phyloP scores from a whole-genome alignment of 495 filamentous ascomycete species.

The Aspergillus heteromorphus region DNA sequence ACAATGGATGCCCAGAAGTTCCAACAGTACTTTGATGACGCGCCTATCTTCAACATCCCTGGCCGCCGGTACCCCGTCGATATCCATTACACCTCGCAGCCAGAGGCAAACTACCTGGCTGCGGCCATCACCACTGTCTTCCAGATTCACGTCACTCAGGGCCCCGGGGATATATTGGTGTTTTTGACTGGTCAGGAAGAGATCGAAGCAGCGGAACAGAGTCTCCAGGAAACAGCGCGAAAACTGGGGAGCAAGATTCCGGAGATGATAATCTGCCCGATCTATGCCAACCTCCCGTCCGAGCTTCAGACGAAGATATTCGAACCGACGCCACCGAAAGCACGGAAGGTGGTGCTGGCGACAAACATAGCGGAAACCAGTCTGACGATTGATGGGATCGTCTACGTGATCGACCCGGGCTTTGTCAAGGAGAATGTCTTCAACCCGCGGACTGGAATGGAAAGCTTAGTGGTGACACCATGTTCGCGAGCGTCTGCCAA shows the following conservation, averaged over 20 bases:
- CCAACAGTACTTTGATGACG: slow-evolving; percentile 85
- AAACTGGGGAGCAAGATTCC: slow-evolving; percentile 79
- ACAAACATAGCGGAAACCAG: slow-evolving; percentile 90
- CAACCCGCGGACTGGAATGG: slow-evolving; percentile 88
- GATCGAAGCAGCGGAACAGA: slow-evolving; percentile 78
- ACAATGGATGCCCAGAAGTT: slow-evolving; percentile 96
- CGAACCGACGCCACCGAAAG: slow-evolving; percentile 74
- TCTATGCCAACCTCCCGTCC: slow-evolving; percentile 83
- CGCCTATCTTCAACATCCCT: slow-evolving; percentile 94
- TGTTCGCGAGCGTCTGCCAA: slow-evolving; percentile 93
- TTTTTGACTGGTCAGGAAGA: slow-evolving; percentile 90
- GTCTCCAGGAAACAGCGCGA: slow-evolving; percentile 70
- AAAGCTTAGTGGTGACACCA: slow-evolving; percentile 82
- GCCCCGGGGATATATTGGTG: slow-evolving; percentile 82
- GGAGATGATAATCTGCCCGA: slow-evolving; percentile 80
- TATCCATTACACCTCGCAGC: slow-evolving; percentile 86
- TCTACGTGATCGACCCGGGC: slow-evolving; percentile 87
- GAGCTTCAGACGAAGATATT: slow-evolving; percentile 87
- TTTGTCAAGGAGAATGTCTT: slow-evolving; percentile 96
- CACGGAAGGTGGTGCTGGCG: slow-evolving; percentile 79
- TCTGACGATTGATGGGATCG: slow-evolving; percentile 85
- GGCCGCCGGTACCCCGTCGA: slow-evolving; percentile 87
- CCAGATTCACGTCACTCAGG: slow-evolving; percentile 89
- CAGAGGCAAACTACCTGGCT: slow-evolving; percentile 90
- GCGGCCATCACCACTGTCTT: slow-evolving; percentile 92